phyloP scores from a whole-genome alignment of 768 basidiomycete genomes.

The Mycena floridula region DNA sequence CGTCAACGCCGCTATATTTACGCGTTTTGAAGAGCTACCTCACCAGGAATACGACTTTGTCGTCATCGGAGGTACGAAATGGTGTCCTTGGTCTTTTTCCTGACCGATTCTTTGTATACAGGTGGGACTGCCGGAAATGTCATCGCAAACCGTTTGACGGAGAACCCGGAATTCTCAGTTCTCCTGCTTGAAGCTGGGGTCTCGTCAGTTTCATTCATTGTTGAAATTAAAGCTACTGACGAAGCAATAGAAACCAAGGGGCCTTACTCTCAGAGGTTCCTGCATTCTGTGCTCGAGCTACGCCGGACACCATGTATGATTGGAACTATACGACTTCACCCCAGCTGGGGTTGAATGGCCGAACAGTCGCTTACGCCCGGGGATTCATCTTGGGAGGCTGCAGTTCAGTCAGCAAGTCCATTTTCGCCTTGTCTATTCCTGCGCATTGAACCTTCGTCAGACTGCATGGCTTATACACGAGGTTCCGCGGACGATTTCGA shows the following conservation, averaged over 20 bases:
- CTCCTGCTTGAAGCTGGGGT: slow-evolving; percentile 17
- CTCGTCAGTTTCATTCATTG: slow-evolving; percentile 1
- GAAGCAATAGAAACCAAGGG: neutral
- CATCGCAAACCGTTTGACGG: slow-evolving; percentile 11
- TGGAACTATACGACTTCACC: slow-evolving; percentile 16
- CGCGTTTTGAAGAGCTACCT: neutral
- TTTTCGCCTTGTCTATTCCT: neutral
- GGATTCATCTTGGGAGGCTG: slow-evolving; percentile 15
- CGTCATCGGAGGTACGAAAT: slow-evolving; percentile 6
- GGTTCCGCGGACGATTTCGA: slow-evolving; percentile 28
- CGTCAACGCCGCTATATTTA: neutral
- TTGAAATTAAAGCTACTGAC: neutral
- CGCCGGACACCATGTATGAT: slow-evolving; percentile 6
- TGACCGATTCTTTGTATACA: neutral
- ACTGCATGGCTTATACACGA: slow-evolving; percentile 25
- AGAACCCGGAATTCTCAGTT: slow-evolving; percentile 12
- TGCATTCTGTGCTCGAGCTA: neutral
- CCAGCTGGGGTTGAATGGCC: slow-evolving; percentile 11
- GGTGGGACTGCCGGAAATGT: slow-evolving; percentile 13
- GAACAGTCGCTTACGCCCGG: slow-evolving; percentile 9
- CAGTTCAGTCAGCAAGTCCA: slow-evolving; percentile 11
- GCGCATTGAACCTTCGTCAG: slow-evolving; percentile 5
- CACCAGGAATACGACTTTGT: slow-evolving; percentile 6
- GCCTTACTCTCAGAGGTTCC: neutral
- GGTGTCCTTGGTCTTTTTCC: neutral